Conservation (phyloP, 495 filamentous ascomycete species). For the Daldinia decipiens region DNA sequence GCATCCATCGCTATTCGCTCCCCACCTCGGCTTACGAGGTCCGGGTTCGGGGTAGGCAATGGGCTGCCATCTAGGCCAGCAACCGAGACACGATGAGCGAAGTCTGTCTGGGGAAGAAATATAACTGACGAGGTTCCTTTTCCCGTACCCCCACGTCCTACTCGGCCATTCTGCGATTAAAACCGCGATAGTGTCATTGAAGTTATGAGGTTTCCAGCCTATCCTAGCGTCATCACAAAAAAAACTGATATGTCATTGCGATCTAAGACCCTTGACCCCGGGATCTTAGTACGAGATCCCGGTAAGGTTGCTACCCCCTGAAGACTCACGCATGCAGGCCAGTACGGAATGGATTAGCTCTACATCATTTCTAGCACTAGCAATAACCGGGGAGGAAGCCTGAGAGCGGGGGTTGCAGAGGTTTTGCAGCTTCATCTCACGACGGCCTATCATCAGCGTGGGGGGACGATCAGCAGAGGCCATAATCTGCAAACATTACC, state of each 20-base stretch:
- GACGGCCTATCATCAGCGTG: constrained; percentile 25
- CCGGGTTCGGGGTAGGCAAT: constrained; percentile 2
- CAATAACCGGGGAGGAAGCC: background rate
- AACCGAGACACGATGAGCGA: constrained; percentile 32
- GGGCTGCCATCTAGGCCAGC: background rate
- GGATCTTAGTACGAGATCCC: constrained; percentile 13
- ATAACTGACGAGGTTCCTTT: background rate
- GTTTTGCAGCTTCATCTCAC: constrained; percentile 18
- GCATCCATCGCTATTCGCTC: constrained; percentile 2
- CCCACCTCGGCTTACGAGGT: constrained; percentile 22
- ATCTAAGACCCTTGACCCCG: constrained; percentile 38
- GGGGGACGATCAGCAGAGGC: constrained; percentile 18
- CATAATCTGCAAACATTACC: constrained; percentile 24
- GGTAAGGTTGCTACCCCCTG: constrained; percentile 26
- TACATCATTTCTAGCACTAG: constrained; percentile 11
- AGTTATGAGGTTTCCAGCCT: constrained; percentile 11
- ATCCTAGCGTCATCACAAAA: constrained; percentile 2
- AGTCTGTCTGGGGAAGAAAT: constrained; percentile 24
- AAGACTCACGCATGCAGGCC: constrained; percentile 12
- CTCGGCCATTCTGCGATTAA: constrained; percentile 2
- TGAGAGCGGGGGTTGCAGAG: constrained; percentile 16
- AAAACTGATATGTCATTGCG: constrained; percentile 30
- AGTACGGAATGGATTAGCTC: constrained; percentile 20
- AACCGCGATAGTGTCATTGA: constrained; percentile 4
- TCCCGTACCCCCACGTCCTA: background rate